phyloP scores from a whole-genome alignment of 306 rosid genomes.

The Fragaria vesca region DNA sequence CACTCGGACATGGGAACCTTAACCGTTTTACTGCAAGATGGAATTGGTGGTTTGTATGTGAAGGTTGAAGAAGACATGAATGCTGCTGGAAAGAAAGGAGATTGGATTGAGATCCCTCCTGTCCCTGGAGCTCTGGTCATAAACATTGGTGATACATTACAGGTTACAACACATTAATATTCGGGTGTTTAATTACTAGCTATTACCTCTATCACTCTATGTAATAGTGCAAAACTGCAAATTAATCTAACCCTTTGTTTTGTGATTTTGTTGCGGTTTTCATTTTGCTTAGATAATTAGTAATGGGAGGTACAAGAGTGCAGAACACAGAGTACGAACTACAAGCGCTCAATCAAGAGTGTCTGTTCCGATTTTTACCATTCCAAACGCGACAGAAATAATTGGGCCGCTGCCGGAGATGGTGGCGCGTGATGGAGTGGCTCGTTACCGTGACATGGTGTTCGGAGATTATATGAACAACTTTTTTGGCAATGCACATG shows the following conservation, averaged over 20 bases:
- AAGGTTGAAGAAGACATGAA: conserved; percentile 36
- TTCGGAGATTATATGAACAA: conserved; percentile 55
- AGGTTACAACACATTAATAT: conserved; percentile 18
- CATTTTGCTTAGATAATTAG: conserved; percentile 38
- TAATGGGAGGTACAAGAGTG: conserved; percentile 64
- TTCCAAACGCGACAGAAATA: conserved; percentile 28
- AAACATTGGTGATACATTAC: conserved; percentile 53
- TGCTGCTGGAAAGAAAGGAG: conserved; percentile 26
- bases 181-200: not conserved
- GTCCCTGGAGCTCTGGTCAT: conserved; percentile 58
- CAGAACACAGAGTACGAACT: conserved; percentile 49
- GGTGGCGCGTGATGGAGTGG: conserved; percentile 45
- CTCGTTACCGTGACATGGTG: conserved; percentile 44
- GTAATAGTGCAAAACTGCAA: not conserved
- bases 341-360: conserved; percentile 53
- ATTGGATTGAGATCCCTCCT: conserved; percentile 63
- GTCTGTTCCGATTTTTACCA: conserved; percentile 46
- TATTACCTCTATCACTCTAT: not conserved
- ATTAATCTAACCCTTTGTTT: not conserved
- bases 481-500: conserved; percentile 53
- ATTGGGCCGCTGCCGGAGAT: conserved; percentile 49
- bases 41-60: conserved; percentile 62
- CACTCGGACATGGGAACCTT: conserved; percentile 65
- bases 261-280: not conserved
- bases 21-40: conserved; percentile 65